A percentile compares a stretch with the other conserved stretches of the same genome.
Conservation (phyloP, 2,329 filamentous ascomycete genomes). For the Rutstroemia sp. region DNA sequence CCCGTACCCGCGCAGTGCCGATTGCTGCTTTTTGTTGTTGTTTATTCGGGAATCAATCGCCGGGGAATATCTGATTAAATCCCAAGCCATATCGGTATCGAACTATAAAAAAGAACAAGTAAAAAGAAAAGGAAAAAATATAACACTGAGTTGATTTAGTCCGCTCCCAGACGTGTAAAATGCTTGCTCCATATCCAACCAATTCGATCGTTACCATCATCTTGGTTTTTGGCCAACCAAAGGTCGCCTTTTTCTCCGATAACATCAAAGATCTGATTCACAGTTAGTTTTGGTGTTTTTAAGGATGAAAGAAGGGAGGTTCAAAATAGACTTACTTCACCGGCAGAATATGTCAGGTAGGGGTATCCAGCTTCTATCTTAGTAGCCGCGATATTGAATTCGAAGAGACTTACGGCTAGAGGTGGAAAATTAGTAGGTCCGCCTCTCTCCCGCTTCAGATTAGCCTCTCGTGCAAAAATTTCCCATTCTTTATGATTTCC, state of each 20-base stretch:
- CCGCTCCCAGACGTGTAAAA: constrained; percentile 58
- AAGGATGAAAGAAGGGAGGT: background rate
- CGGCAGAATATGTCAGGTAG: constrained; percentile 90
- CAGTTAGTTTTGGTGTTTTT: background rate
- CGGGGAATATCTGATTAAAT: no score
- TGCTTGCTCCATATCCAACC: constrained; percentile 99
- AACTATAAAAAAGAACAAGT: background rate
- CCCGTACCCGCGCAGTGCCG: no score
- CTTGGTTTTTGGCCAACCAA: constrained; percentile 96
- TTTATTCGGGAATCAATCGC: no score
- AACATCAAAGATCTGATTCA: constrained; percentile 68
- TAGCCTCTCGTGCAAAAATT: no score
- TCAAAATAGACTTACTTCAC: constrained; percentile 56
- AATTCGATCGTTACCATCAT: constrained; percentile 69
- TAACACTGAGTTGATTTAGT: constrained; percentile 14
- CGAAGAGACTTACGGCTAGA: constrained; percentile 86
- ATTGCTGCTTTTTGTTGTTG: no score
- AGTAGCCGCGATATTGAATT: constrained; percentile 92
- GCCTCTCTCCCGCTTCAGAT: no score
- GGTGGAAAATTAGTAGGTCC: no score
- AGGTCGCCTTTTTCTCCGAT: constrained; percentile 95
- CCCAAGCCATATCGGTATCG: no score
- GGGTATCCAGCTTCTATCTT: constrained; percentile 92
- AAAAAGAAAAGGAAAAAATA: background rate
- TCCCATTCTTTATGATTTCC: no score